Evolutionary conservation across 331 rosid genomes (phyloP).

Genomic region (Telfairia occidentalis): DNA sequence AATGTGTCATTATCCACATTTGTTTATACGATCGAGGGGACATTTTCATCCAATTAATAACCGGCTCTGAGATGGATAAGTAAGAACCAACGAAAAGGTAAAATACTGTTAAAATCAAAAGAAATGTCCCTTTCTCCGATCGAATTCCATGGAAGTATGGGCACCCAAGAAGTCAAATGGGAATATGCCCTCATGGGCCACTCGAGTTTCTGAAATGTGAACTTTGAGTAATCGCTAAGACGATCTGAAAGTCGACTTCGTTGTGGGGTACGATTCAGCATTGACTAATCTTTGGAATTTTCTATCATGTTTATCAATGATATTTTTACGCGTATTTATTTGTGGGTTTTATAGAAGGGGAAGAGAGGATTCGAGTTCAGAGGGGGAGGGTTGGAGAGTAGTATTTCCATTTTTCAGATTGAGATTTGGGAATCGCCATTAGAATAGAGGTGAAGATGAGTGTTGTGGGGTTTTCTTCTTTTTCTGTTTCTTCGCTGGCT

Average conservation of each 20-base stretch:
- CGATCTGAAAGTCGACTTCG: neutral
- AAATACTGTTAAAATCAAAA: neutral
- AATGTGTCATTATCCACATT: neutral
- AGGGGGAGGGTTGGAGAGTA: neutral
- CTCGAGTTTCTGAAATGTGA: neutral
- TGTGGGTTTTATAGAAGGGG: neutral
- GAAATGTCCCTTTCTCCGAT: neutral
- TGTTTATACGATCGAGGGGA: neutral
- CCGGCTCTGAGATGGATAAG: neutral
- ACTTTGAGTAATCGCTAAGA: neutral
- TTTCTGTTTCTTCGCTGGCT: neutral
- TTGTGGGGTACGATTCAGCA: neutral
- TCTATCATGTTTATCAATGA: too few species aligned
- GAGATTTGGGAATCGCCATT: neutral
- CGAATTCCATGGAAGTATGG: neutral
- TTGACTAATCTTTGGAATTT: neutral
- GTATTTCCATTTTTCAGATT: neutral
- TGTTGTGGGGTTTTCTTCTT: conserved; percentile 6
- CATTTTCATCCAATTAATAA: neutral
- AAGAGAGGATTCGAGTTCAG: neutral
- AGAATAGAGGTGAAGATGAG: neutral
- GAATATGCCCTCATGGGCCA: neutral
- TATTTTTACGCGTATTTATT: neutral
- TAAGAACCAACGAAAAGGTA: neutral
- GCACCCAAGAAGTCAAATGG: conserved; percentile 1